phyloP scores from a whole-genome alignment of 2,329 filamentous ascomycete genomes.

The Sporothrix phasma region DNA sequence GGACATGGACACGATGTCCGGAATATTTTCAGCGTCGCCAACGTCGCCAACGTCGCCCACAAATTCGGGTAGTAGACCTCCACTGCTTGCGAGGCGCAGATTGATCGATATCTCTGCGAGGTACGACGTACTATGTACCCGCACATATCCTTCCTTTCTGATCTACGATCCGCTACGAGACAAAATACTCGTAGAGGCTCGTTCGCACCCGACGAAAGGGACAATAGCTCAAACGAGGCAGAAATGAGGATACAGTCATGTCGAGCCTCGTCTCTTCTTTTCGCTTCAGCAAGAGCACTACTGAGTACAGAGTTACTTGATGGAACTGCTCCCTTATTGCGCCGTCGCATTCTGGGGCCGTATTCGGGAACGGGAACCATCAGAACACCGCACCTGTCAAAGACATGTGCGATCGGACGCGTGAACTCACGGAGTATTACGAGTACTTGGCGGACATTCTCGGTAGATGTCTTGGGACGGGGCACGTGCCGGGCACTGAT shows the following conservation, averaged over 20 bases:
- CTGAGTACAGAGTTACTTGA: too few relatives aligned
- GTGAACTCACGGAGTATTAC: not conserved
- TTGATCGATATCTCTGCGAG: too few relatives aligned
- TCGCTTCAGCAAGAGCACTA: not conserved
- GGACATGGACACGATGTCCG: too few relatives aligned
- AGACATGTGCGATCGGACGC: not conserved
- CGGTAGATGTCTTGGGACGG: not conserved
- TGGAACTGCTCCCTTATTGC: too few relatives aligned
- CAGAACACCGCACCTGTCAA: not conserved
- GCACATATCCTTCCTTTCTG: too few relatives aligned
- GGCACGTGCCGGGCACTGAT: not conserved
- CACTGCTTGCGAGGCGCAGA: not conserved
- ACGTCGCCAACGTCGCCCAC: too few relatives aligned
- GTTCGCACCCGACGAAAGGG: not conserved
- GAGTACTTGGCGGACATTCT: not conserved
- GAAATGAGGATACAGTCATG: not conserved
- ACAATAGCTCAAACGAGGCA: not conserved
- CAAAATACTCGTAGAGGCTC: not conserved
- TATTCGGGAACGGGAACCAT: not conserved
- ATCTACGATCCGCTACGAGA: too few relatives aligned
- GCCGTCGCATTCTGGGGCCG: not conserved
- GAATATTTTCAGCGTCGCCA: too few relatives aligned
- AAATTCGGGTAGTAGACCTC: too few relatives aligned
- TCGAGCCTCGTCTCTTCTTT: not conserved
- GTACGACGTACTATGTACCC: too few relatives aligned